Evolutionary conservation across 768 basidiomycete genomes (phyloP).

Genomic region (Phanerochaete sordida): DNA sequence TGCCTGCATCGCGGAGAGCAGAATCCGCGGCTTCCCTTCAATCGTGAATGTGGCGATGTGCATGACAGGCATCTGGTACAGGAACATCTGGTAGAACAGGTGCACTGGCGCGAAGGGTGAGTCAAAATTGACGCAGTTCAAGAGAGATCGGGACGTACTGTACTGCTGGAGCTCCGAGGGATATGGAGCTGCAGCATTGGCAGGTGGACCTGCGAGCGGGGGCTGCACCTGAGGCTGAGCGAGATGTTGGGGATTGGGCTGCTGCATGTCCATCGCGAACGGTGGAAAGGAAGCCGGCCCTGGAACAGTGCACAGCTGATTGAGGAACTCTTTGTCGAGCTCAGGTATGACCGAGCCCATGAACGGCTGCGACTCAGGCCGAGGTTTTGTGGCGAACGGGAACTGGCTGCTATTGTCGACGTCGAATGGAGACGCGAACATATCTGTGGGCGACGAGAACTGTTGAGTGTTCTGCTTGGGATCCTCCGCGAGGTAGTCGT

Average conservation of each 20-base stretch:
- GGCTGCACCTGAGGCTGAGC: not conserved
- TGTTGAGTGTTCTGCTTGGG: not conserved
- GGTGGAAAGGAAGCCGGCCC: not conserved
- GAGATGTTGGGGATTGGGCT: not conserved
- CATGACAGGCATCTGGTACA: slow-evolving; percentile 51
- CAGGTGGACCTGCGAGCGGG: slow-evolving; percentile 2
- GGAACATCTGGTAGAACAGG: slow-evolving; percentile 53
- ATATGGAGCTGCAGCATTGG: slow-evolving; percentile 5
- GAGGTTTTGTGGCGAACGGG: not conserved
- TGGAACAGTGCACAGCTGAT: not conserved
- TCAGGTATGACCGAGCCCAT: slow-evolving; percentile 11
- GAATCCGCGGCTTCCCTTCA: slow-evolving; percentile 48
- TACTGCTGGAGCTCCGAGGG: slow-evolving; percentile 50
- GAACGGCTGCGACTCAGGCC: slow-evolving; percentile 12
- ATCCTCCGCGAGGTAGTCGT: slow-evolving; percentile 18
- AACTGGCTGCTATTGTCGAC: slow-evolving; percentile 2
- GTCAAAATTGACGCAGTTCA: not conserved
- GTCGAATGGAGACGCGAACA: not conserved
- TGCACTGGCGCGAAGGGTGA: slow-evolving; percentile 39
- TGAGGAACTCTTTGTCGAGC: not conserved
- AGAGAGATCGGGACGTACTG: slow-evolving; percentile 37
- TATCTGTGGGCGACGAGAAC: not conserved
- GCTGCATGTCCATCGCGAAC: not conserved
- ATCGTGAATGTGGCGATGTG: slow-evolving; percentile 51
- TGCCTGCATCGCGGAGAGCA: slow-evolving; percentile 54